These are phyloP conservation scores for Abortiporus biennis DNA, from an alignment of 1,284 basidiomycete genomes.

Conservation along the genomic window DNA sequence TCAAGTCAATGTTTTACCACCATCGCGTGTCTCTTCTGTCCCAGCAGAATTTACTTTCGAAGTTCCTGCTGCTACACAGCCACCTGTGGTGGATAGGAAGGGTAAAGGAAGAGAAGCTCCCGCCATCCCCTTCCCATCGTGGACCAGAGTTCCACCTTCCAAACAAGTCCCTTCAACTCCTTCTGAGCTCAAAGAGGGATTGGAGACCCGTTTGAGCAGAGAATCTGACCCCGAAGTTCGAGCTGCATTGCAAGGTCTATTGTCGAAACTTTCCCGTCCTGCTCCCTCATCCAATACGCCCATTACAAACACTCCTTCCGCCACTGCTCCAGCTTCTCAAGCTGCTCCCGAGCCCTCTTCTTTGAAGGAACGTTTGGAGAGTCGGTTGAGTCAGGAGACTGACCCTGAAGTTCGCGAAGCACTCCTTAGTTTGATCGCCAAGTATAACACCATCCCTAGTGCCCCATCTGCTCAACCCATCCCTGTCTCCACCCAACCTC, in stretches of 20 bases:
- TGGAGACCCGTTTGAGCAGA: constrained; percentile 11
- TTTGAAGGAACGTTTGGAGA: neutral
- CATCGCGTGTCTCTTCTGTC: neutral
- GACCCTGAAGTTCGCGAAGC: too few relatives aligned
- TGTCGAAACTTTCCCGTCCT: constrained; percentile 11
- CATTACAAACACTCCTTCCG: constrained; percentile 5
- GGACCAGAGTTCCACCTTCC: too few relatives aligned
- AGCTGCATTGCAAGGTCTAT: constrained; percentile 12
- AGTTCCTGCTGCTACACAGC: too few relatives aligned
- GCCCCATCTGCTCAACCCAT: too few relatives aligned
- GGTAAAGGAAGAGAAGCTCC: constrained; percentile 15
- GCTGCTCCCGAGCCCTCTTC: neutral
- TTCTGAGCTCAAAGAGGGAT: constrained; percentile 12
- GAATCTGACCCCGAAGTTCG: constrained; percentile 13
- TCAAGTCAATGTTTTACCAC: neutral
- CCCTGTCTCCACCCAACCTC: too few relatives aligned
- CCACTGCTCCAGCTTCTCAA: constrained; percentile 6
- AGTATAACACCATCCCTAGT: too few relatives aligned
- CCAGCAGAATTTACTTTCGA: too few relatives aligned
- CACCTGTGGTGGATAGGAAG: constrained; percentile 11
- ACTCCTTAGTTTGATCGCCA: too few relatives aligned
- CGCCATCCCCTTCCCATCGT: constrained; percentile 6
- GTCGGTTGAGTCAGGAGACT: neutral
- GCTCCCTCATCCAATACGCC: neutral
- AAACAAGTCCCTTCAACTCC: constrained; percentile 8